Base-by-base conservation (phyloP, 148 eudicot species). In the Salicornia ramosissima region DNA sequence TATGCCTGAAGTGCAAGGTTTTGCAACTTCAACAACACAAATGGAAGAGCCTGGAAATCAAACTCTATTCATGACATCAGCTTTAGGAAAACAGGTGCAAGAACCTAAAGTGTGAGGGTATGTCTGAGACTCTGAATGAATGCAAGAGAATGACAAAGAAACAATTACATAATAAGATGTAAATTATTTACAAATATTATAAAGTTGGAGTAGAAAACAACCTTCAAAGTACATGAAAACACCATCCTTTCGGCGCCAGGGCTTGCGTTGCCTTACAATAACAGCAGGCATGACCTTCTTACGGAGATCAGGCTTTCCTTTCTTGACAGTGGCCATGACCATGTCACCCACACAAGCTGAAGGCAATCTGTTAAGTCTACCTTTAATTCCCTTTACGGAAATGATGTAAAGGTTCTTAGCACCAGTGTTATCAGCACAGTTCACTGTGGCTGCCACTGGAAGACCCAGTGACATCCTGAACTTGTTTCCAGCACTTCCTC, bases 171-270 rank as follows among this genome's bases (percentile, higher is more conserved):
- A n/a, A n/a, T n/a, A n/a, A n/a, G n/a, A n/a, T n/a, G n/a, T n/a
- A n/a, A n/a, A n/a, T n/a, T n/a, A n/a, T n/a, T n/a, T n/a, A n/a
- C n/a, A n/a, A n/a, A n/a, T n/a, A n/a, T n/a, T n/a, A n/a, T n/a
- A n/a, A n/a, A n/a, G n/a, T n/a, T n/a, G n/a, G n/a, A n/a, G n/a
- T 4, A 50, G 61, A 24, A 10, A 25, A 42, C 24, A 34, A 88
- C 92, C 92, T 88, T 88, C 92, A 34, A 88, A 88, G 77, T 86
- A 88, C 90, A 86, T 88, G 73, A 64, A 88, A 66, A 88, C 94
- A 69, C 94, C 90, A 5, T 88, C 94, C 94, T 88, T 88, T 86
- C 90, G 79, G 78, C 94, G 85, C 94, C 94, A 88, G 0, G 94
- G 90, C 85, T 88, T 88, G 63, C 94, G 84, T 75, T 88, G 94